Percentiles rank a stretch among this genome's conserved stretches.
Conservation (phyloP, 2,329 filamentous ascomycete species). For the Trichophyton verrucosum region DNA sequence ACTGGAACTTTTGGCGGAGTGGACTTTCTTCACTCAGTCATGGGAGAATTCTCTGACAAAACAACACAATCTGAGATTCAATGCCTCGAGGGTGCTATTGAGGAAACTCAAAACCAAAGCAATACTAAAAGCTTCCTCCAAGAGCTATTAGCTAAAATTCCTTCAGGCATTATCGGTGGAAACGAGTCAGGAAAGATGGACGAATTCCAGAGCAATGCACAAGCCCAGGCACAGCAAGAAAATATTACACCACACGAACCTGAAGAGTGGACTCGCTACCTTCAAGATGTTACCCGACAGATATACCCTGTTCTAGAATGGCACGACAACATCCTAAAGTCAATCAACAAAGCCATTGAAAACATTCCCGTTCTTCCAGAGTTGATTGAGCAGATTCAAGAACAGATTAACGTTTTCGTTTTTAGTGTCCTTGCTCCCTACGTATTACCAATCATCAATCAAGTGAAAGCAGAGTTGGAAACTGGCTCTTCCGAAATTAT, state of each 20-base stretch:
- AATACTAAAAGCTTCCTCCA: constrained; percentile 62
- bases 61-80: constrained; percentile 82
- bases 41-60: constrained; percentile 70
- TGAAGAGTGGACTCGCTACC: constrained; percentile 70
- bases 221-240: constrained; percentile 59
- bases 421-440: constrained; percentile 87
- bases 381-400: constrained; percentile 72
- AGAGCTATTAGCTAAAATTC: constrained; percentile 69
- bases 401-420: constrained; percentile 78
- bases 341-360: constrained; percentile 64
- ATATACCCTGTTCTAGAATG: constrained; percentile 85
- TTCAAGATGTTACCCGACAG: constrained; percentile 60
- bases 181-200: constrained; percentile 62
- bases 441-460: constrained; percentile 69
- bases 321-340: constrained; percentile 77
- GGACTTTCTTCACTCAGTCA: constrained; percentile 84
- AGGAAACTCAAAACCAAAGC: constrained; percentile 47
- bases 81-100: constrained; percentile 71
- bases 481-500: constrained; percentile 83
- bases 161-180: constrained; percentile 64
- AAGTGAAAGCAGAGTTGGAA: constrained; percentile 76
- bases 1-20: constrained; percentile 93
- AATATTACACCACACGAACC: constrained; percentile 65
- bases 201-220: constrained; percentile 65
- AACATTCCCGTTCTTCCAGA: constrained; percentile 76